A percentile compares a stretch with the other conserved stretches of the same genome.
These are phyloP conservation scores for Brassica incana DNA, from an alignment of 345 rosid species.

Conservation along the genomic window DNA sequence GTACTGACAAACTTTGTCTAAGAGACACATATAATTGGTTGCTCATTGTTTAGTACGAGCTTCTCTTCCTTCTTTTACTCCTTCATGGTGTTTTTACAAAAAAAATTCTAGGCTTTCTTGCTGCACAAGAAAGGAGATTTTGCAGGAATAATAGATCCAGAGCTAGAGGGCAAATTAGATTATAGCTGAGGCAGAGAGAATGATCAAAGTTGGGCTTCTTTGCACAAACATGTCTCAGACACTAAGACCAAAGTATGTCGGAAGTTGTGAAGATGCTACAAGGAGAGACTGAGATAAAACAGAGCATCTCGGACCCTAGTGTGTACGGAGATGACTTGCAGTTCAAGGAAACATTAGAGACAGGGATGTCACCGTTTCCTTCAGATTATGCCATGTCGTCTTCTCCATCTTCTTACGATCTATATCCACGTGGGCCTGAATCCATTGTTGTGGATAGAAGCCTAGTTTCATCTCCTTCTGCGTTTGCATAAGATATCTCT, in stretches of 20 bases:
- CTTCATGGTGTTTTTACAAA: too few relatives aligned
- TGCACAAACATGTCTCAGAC: not conserved
- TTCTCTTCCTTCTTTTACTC: not conserved
- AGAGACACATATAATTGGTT: not conserved
- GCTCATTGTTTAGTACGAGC: too few relatives aligned
- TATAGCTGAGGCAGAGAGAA: not conserved
- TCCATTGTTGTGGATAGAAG: not conserved
- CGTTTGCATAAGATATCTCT: not conserved
- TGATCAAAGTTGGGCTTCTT: not conserved
- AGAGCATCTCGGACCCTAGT: not conserved
- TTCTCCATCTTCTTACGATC: not conserved
- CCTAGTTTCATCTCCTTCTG: not conserved
- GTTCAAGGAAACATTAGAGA: not conserved
- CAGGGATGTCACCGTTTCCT: not conserved
- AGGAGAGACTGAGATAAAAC: conserved; percentile 5
- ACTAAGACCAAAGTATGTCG: not conserved
- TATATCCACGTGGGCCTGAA: not conserved
- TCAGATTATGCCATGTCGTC: not conserved
- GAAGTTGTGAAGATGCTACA: conserved; percentile 4
- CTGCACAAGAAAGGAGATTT: not conserved
- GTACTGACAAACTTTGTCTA: not conserved
- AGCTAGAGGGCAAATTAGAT: not conserved
- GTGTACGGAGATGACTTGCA: conserved; percentile 2
- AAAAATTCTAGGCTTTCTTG: not conserved
- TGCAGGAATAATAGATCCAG: not conserved